Evolutionary conservation across 2,329 filamentous ascomycete genomes (phyloP).

Genomic region (Fusarium gaditjirri): DNA sequence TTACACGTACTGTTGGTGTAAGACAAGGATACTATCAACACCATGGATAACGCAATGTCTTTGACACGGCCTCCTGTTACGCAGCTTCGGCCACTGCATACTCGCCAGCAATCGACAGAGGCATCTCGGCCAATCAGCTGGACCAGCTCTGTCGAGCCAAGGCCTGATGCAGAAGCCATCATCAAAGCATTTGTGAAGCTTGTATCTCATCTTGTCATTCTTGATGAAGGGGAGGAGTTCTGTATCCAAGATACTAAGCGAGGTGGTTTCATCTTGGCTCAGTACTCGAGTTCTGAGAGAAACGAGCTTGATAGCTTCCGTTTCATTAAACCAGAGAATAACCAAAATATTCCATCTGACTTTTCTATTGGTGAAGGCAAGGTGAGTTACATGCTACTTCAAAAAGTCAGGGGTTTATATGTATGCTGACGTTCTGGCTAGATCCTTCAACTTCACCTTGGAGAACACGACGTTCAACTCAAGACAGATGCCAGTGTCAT

Average conservation of each 20-base stretch:
- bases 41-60: constrained; percentile 2
- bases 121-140: not conserved
- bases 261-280: not conserved
- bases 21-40: not conserved
- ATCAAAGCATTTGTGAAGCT: constrained; percentile 9
- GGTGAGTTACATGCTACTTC: not conserved
- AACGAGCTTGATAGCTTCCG: not conserved
- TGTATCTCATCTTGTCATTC: not conserved
- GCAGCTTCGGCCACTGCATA: constrained; percentile 30
- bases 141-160: not conserved
- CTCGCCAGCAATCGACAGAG: not conserved
- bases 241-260: constrained; percentile 7
- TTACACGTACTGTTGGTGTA: not conserved
- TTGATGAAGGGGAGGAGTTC: constrained; percentile 1
- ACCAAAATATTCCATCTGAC: not conserved
- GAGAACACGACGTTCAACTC: not conserved
- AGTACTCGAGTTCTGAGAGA: fast-evolving
- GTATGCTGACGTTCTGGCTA: not conserved
- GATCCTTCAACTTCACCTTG: not conserved
- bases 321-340: not conserved
- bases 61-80: constrained; percentile 1
- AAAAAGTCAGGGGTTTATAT: fast-evolving
- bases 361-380: constrained; percentile 22
- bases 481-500: not conserved
- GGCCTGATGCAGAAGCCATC: not conserved